Conservation (phyloP, 2,329 filamentous ascomycete genomes). For the Aspergillus sp. region DNA sequence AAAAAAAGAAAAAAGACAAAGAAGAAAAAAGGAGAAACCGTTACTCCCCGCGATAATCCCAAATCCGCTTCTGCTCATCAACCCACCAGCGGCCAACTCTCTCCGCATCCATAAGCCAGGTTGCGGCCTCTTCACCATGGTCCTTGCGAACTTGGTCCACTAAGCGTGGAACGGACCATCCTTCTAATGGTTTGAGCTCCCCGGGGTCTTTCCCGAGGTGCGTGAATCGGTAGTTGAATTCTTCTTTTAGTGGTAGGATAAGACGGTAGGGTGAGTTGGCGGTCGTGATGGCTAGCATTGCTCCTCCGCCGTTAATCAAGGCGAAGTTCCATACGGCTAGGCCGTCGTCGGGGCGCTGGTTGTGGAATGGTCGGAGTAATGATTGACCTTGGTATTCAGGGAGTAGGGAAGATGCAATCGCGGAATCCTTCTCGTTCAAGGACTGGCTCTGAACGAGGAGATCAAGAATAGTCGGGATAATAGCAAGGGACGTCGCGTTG, state of each 20-base stretch:
- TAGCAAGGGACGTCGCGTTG: conserved; percentile 38
- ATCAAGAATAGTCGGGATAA: conserved; percentile 43
- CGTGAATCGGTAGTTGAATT: conserved; percentile 43
- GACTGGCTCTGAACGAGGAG: conserved; percentile 38
- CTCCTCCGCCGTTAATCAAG: conserved; percentile 28
- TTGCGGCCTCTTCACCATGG: conserved; percentile 24
- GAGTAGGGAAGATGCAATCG: conserved; percentile 33
- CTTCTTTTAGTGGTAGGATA: conserved; percentile 69
- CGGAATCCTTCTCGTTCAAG: conserved; percentile 27
- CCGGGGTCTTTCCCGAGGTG: conserved; percentile 28
- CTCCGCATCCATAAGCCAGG: conserved; percentile 32
- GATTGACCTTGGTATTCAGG: conserved; percentile 44
- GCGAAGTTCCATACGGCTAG: conserved; percentile 27
- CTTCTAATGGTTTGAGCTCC: conserved; percentile 24
- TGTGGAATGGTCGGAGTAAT: conserved; percentile 35
- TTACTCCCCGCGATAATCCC: conserved; percentile 16
- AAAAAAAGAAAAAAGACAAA: background rate
- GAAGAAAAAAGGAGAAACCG: too few species aligned
- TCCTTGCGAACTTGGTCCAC: conserved; percentile 15
- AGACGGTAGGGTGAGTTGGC: conserved; percentile 69
- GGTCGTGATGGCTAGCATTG: conserved; percentile 56
- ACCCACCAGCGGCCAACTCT: conserved; percentile 33
- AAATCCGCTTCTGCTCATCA: conserved; percentile 22
- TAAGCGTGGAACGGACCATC: conserved; percentile 23
- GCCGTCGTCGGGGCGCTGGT: conserved; percentile 11